Base-by-base conservation (phyloP, 768 basidiomycete genomes). In the Russula virescens region DNA sequence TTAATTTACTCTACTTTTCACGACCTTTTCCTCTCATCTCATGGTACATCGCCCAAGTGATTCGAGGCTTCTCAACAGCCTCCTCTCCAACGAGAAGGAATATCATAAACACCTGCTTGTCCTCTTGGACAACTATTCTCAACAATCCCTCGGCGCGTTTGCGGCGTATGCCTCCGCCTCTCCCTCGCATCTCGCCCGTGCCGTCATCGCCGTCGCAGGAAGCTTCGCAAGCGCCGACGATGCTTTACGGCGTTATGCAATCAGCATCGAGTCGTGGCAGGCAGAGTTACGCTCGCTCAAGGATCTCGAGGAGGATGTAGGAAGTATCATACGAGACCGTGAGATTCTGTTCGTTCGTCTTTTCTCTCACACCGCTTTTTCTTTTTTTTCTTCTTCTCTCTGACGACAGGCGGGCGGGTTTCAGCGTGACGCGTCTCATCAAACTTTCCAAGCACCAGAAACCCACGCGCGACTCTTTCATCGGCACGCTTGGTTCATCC, bases 11-110 rank as follows among this genome's bases (percentile, higher is more conserved):
- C 16, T 28, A 5, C 11, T 18, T 19, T n/a, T 47, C n/a, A n/a
- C n/a, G n/a, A n/a, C n/a, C n/a, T n/a, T n/a, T n/a, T n/a, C n/a
- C n/a, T n/a, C n/a, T n/a, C n/a, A n/a, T n/a, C 38, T 50, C 57
- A 89, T 89, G 88, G 85, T 88, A 53, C 88, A 88, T 71, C 80
- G 87, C 26, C 76, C 83, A n/a, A 76, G 85, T 11, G 89, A 91
- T 77, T 85, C 86, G 40, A 82, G 89, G 23, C 79, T 93, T 18
- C 80, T 92, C 59, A 74, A 78, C 2, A 85, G 87, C 70, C 81
- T 92, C 34, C 77, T 90, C 53, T 73, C 76, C 7, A 80, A 84
- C 64, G 89, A 91, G 72, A 89, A 87, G 69, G 87, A 87, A 40
- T 88, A 88, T 69, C 74, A 82, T 2, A 85, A 84, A 66, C 81